A percentile compares a stretch with the other conserved stretches of the same genome.
Conservation (phyloP, 371 early-diverging fungal genomes). For the Capniomyces stellatus region DNA sequence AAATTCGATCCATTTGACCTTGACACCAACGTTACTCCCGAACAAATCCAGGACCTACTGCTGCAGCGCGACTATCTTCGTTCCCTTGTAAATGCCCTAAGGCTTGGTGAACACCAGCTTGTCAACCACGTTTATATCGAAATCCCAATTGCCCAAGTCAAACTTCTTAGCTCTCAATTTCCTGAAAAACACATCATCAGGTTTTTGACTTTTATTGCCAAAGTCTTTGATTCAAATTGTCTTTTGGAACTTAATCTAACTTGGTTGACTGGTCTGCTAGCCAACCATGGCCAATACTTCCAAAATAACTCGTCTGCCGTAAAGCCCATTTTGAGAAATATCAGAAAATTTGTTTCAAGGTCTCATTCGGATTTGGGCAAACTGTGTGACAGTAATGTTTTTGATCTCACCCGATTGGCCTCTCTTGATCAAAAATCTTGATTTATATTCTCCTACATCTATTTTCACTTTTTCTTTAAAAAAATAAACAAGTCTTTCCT, state of each 20-base stretch:
- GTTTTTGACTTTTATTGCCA: constrained; percentile 61
- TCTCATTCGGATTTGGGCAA: constrained; percentile 19
- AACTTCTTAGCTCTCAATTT: constrained; percentile 50
- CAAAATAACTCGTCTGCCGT: constrained; percentile 56
- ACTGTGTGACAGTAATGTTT: constrained; percentile 68
- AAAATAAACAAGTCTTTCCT: too few relatives aligned
- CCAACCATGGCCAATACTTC: constrained; percentile 64
- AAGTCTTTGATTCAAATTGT: constrained; percentile 47
- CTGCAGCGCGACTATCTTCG: constrained; percentile 52
- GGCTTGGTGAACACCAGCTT: constrained; percentile 63
- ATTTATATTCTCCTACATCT: too few relatives aligned
- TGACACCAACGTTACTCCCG: constrained; percentile 87
- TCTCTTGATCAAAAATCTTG: too few relatives aligned
- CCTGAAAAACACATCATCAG: constrained; percentile 70
- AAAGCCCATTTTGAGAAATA: constrained; percentile 51
- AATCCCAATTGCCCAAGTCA: constrained; percentile 58
- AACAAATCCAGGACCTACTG: constrained; percentile 49
- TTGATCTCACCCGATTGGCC: not conserved
- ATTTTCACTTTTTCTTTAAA: too few relatives aligned
- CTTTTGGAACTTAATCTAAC: constrained; percentile 72
- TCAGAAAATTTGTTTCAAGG: constrained; percentile 49
- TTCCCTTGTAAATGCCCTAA: constrained; percentile 79
- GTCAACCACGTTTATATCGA: constrained; percentile 58
- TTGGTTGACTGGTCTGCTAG: constrained; percentile 57
- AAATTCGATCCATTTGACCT: constrained; percentile 93